Evolutionary conservation across 352 stramenopile genomes (phyloP).

Genomic region (Phytophthora boehmeriae): DNA sequence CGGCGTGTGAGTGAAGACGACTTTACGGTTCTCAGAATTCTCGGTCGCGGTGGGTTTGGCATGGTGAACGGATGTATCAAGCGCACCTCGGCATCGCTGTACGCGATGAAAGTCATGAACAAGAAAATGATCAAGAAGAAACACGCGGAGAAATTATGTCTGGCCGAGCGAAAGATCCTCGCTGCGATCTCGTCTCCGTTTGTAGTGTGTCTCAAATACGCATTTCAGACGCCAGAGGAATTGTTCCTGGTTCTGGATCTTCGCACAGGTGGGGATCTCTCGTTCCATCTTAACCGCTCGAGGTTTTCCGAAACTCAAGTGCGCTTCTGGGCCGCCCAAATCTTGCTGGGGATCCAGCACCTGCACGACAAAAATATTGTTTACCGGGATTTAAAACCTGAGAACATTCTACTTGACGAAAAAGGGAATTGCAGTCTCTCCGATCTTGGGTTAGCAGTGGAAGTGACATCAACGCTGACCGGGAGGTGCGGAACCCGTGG

Average conservation of each 20-base stretch:
- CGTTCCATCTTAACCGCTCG: constrained; percentile 78
- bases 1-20: constrained; percentile 92
- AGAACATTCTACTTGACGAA: constrained; percentile 93
- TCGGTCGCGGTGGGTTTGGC: constrained; percentile 96
- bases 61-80: constrained; percentile 98
- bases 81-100: constrained; percentile 83
- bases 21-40: constrained; percentile 95
- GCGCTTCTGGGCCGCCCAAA: constrained; percentile 84
- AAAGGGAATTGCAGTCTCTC: constrained; percentile 96
- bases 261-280: constrained; percentile 96
- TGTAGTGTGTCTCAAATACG: constrained; percentile 96
- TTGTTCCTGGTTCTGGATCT: constrained; percentile 98
- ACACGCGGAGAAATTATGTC: constrained; percentile 82
- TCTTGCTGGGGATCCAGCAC: constrained; percentile 78
- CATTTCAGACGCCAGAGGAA: constrained; percentile 95
- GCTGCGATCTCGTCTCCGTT: constrained; percentile 88
- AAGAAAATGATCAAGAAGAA: constrained; percentile 93
- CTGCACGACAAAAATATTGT: constrained; percentile 92
- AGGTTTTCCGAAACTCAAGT: constrained; percentile 76
- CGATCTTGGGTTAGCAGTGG: constrained; percentile 96
- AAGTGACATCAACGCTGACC: constrained; percentile 89
- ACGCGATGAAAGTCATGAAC: constrained; percentile 90
- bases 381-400: constrained; percentile 89
- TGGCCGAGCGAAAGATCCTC: constrained; percentile 80
- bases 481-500: constrained; percentile 76